Evolutionary conservation across 345 rosid genomes (phyloP).

Genomic region (Corchorus olitorius): DNA sequence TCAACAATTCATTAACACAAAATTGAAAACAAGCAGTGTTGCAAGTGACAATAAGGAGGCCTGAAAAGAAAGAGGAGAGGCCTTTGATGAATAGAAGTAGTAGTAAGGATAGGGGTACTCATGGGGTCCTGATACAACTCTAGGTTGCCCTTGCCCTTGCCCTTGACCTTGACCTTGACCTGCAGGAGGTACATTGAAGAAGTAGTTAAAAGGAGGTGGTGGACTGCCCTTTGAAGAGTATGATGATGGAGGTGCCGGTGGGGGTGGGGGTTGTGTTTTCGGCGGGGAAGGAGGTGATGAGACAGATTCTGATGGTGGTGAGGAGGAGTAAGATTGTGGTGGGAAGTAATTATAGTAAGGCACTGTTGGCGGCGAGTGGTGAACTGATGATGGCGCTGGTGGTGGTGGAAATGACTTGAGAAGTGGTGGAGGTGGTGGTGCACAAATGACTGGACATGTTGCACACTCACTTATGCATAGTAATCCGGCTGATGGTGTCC

Average conservation of each 20-base stretch:
- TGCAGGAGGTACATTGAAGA: constrained; percentile 26
- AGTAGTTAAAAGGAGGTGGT: constrained; percentile 50
- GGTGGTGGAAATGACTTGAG: constrained; percentile 11
- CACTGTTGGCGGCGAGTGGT: constrained; percentile 25
- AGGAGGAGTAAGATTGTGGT: neutral
- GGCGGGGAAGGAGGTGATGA: constrained; percentile 31
- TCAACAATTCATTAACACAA: neutral
- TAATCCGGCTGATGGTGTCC: constrained; percentile 28
- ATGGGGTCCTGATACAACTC: constrained; percentile 20
- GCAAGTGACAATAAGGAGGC: constrained; percentile 9
- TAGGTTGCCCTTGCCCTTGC: constrained; percentile 36
- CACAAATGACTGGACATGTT: constrained; percentile 46
- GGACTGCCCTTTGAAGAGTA: constrained; percentile 9
- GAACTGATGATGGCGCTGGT: constrained; percentile 10
- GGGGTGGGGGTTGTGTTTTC: neutral
- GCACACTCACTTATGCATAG: constrained; percentile 49
- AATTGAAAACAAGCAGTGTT: neutral
- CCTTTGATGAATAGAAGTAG: constrained; percentile 51
- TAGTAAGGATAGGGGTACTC: constrained; percentile 57
- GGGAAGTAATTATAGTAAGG: neutral
- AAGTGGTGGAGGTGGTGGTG: constrained; percentile 34
- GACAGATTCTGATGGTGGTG: constrained; percentile 5
- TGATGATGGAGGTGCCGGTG: constrained; percentile 8
- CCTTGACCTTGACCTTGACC: constrained; percentile 24
- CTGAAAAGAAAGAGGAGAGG: constrained; percentile 26